Evolutionary conservation across 2,329 filamentous ascomycete genomes (phyloP).

Genomic region (Fonsecaea multimorphosa): DNA sequence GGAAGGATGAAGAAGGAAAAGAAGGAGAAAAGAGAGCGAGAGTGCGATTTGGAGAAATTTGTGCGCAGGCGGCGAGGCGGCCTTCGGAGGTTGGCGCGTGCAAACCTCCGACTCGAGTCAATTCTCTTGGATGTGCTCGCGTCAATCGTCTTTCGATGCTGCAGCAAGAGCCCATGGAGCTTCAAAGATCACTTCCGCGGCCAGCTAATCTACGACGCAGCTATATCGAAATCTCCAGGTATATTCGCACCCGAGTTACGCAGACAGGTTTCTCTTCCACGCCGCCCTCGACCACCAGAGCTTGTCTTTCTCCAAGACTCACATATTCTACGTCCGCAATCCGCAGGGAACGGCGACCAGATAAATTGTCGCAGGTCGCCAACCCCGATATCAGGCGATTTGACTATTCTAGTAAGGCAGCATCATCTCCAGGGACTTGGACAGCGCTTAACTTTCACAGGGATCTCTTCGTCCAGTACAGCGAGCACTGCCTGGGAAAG

Average conservation of each 20-base stretch:
- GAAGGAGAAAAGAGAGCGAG: conserved; percentile 56
- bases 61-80: conserved; percentile 22
- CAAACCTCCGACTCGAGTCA: not conserved
- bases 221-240: conserved; percentile 49
- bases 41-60: conserved; percentile 41
- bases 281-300: not conserved
- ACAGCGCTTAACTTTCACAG: conserved; percentile 1
- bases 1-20: conserved; percentile 86
- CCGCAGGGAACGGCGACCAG: not conserved
- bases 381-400: not conserved
- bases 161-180: conserved; percentile 18
- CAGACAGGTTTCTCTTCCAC: conserved; percentile 1
- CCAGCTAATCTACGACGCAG: conserved; percentile 42
- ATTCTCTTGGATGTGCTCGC: not conserved
- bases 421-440: not conserved
- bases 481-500: conserved; percentile 21
- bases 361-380: not conserved
- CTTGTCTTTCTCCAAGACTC: conserved; percentile 6
- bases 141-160: not conserved
- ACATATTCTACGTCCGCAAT: conserved; percentile 1
- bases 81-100: conserved; percentile 21
- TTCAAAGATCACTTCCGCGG: conserved; percentile 23
- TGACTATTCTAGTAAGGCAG: conserved; percentile 1
- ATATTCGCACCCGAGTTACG: conserved; percentile 39
- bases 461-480: not conserved